Evolutionary conservation across 805 yeast genomes (phyloP), one percentile per base, ranked within the genome.

Genomic region (Candida rishiriensis): DNA sequence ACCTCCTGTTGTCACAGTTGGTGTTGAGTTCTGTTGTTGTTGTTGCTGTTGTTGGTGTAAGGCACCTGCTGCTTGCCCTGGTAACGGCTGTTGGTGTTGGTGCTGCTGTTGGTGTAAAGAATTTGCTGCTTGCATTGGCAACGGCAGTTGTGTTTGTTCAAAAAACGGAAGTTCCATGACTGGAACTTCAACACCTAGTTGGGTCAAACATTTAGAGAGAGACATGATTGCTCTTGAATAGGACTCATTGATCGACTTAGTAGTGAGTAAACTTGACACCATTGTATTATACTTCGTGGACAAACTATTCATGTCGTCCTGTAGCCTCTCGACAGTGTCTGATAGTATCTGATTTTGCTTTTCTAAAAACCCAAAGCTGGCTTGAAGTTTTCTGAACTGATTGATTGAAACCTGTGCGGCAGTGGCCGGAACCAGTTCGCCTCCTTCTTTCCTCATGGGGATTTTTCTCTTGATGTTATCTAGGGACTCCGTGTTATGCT

Each of bases 391-490:
- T 37, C 56, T 50, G 29, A 59, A 55, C 18, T 57, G 61, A 28
- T 49, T 46, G 15, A 54, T 43, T 10, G 61, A 53, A 12, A 56
- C 61, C 34, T 44, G 46, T 31, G 43, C 40, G 9, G 48, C 42
- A n/a, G 42, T 33, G 2, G 46, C 17, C 3, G 40, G 30, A 21
- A 41, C n/a, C 9, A 43, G 35, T 8, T 39, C 42, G 17, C 51
- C 58, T 9, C 52, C 55, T 12, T 58, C 63, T 39, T 54, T 60
- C 29, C 59, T 61, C 13, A 71, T 66, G 4, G 93, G 85, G 0
- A 83, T 83, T 61, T 90, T 90, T 38, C 97, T 69, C 57, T 87
- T 88, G 59, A 93, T 93, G 52, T 86, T 85, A 40, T 90, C 96
- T 33, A 95, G 71, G 10, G 88, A 80, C n/a, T 80, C 84, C 43